Evolutionary conservation across 208 protist species (phyloP), one percentile per base, ranked within the genome.

Genomic region (Leptomonas pyrrhocoris): DNA sequence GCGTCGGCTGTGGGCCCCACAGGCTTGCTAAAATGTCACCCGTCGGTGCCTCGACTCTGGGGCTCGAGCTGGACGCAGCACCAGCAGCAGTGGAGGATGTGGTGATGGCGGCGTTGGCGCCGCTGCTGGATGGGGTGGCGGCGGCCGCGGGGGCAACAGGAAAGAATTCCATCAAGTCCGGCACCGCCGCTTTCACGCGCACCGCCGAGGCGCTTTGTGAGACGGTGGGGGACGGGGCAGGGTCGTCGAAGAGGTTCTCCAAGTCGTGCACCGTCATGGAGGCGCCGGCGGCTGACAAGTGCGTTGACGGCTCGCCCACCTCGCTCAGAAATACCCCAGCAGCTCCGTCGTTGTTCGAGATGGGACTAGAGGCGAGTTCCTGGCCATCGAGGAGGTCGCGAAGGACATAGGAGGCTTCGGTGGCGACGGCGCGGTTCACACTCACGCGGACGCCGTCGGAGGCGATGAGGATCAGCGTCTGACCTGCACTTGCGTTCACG

Each of bases 371-470:
- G 30, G 54, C 25, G 23, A 77, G 46, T 28, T 89, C 86, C 55
- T 80, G 68, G 12, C 84, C 83, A 51, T 95, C 90, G 5, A 95
- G 77, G 21, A 95, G 56, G 56, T 95, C 90, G 30, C 90, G 83
- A 45, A 95, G 66, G 19, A 95, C 79, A 48, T 85, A 83, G 9
- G 85, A 92, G 9, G 87, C 90, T 63, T 93, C 84, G 0, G 87
- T 92, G 21, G 87, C 90, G 54, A 88, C 84, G 61, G 87, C 74
- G 42, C 86, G 85, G 31, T 71, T 85, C 2, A 93, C 81, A 6
- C 77, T 69, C 16, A 81, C 85, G 4, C 81, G 83, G 2, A 75
- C 76, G 16, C 90, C 87, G 72, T 95, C 90, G 0, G 81, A 80
- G 34, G 83, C 85, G 40, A 92, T 85, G 8, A 95, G 63, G 23